Evolutionary conservation across 345 rosid species (phyloP).

Genomic region (Sonneratia caseolaris): DNA sequence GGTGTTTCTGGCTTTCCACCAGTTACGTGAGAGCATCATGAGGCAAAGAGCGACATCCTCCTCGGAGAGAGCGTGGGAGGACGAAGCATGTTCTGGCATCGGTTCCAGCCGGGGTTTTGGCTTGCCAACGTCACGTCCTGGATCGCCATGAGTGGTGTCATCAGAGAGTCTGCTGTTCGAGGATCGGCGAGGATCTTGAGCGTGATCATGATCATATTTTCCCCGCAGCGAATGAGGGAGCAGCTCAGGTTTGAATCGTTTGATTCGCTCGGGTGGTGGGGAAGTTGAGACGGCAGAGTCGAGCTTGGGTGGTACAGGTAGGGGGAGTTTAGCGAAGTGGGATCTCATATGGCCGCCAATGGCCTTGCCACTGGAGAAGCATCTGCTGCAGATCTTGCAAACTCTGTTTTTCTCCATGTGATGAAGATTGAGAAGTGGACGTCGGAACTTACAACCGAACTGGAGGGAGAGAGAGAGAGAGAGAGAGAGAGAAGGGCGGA

Average conservation of each 20-base stretch:
- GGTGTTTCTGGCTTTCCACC: conserved; percentile 19
- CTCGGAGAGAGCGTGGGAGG: neutral
- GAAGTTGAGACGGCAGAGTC: neutral
- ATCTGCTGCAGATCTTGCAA: conserved; percentile 48
- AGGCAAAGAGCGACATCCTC: conserved; percentile 22
- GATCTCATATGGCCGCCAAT: conserved; percentile 71
- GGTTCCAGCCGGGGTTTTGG: no score
- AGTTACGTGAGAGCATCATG: conserved; percentile 34
- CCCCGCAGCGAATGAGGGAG: neutral
- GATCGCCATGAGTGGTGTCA: neutral
- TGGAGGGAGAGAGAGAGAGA: neutral
- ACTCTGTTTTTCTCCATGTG: conserved; percentile 23
- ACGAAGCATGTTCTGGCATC: neutral
- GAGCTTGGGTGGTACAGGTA: conserved; percentile 19
- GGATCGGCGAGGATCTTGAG: neutral
- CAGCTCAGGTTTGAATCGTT: neutral
- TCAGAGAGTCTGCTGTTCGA: neutral
- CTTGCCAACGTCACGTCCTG: neutral
- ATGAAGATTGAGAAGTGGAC: neutral
- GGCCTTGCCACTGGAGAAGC: conserved; percentile 57
- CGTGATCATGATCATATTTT: no score
- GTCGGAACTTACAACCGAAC: neutral
- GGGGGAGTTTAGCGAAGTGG: conserved; percentile 35
- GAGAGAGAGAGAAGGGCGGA: neutral
- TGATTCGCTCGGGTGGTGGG: neutral